Conservation (phyloP, 371 early-diverging fungal genomes). For the Lichtheimia ramosa region DNA sequence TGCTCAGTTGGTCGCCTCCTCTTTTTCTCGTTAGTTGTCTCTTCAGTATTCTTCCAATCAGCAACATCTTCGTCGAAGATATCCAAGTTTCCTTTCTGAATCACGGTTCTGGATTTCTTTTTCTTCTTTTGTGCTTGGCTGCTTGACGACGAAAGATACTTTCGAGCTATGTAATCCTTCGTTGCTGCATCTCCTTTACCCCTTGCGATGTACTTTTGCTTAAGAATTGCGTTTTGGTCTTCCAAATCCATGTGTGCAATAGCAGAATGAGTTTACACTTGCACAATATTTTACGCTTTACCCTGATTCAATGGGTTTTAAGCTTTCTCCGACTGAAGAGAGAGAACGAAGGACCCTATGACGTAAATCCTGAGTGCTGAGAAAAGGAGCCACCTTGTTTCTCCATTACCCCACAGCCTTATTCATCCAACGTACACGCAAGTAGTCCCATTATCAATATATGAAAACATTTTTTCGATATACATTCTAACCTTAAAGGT, state of each 20-base stretch:
- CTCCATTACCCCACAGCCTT: too few relatives aligned
- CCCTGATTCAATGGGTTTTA: too few relatives aligned
- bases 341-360: too few relatives aligned
- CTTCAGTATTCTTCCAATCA: constrained; percentile 40
- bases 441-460: too few relatives aligned
- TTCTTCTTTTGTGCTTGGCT: constrained; percentile 34
- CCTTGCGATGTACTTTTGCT: constrained; percentile 43
- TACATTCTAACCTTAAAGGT: too few relatives aligned
- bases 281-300: too few relatives aligned
- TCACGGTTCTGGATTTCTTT: constrained; percentile 24
- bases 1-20: constrained; percentile 2
- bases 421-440: too few relatives aligned
- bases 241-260: constrained; percentile 19
- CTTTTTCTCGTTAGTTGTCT: constrained; percentile 19
- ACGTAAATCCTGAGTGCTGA: too few relatives aligned
- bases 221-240: constrained; percentile 28
- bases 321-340: too few relatives aligned
- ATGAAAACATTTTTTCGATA: too few relatives aligned
- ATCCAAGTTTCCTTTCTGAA: constrained; percentile 52
- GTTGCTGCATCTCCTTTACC: constrained; percentile 49
- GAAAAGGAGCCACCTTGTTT: too few relatives aligned
- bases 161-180: constrained; percentile 46
- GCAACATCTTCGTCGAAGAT: constrained; percentile 61
- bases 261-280: too few relatives aligned
- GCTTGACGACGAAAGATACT: constrained; percentile 28